These are phyloP conservation scores for Ostreobium quekettii DNA, from an alignment of 139 green algal species.

Conservation along the genomic window DNA sequence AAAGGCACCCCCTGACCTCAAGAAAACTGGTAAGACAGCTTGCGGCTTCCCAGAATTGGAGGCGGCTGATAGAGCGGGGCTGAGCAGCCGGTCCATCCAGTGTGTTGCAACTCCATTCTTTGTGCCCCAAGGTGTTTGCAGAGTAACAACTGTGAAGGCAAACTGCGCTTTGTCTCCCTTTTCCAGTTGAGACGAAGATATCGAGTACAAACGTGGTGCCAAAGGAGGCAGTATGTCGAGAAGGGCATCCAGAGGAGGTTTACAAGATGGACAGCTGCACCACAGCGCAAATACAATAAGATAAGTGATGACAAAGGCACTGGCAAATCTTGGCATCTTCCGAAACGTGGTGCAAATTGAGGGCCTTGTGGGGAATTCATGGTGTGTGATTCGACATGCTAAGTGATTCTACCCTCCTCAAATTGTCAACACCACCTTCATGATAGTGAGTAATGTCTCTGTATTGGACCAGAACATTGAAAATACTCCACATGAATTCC, in stretches of 20 bases:
- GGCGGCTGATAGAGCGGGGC: constrained; percentile 17
- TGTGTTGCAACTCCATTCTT: constrained; percentile 63
- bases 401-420: no score
- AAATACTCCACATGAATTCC: no score
- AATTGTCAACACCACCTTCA: no score
- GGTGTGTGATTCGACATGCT: no score
- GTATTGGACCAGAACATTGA: no score
- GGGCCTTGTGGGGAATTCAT: no score
- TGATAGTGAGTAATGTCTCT: no score
- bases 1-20: constrained; percentile 46
- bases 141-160: constrained; percentile 69
- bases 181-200: constrained; percentile 35
- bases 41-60: not conserved
- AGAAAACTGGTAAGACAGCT: constrained; percentile 9
- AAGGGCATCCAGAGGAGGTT: constrained; percentile 61
- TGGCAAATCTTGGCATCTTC: no score
- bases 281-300: no score
- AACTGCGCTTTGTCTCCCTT: constrained; percentile 28
- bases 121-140: constrained; percentile 39
- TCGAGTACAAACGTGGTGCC: constrained; percentile 77
- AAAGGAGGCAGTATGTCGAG: constrained; percentile 74
- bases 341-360: no score
- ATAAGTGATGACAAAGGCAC: no score
- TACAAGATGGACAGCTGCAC: constrained; percentile 59
- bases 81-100: constrained; percentile 58